Conservation (phyloP, 2,329 filamentous ascomycete species). For the Botrytis fabae region DNA sequence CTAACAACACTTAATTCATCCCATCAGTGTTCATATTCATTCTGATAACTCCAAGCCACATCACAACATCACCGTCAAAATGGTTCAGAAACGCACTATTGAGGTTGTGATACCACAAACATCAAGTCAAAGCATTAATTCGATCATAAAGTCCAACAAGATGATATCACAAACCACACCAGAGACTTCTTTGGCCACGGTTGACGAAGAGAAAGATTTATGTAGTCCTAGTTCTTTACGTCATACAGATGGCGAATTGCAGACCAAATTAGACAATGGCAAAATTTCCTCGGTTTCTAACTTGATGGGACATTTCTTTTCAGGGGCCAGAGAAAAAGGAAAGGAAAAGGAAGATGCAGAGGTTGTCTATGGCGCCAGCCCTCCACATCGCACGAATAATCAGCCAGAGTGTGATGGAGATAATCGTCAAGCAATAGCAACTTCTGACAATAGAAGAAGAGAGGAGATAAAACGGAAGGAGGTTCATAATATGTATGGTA, state of each 20-base stretch:
- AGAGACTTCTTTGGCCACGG: neutral
- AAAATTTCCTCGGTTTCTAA: neutral
- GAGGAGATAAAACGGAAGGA: neutral
- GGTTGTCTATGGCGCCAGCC: rapidly evolving
- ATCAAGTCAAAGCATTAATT: neutral
- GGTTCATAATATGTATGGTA: neutral
- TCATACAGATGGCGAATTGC: neutral
- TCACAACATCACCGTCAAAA: neutral
- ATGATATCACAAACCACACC: neutral
- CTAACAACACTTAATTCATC: neutral
- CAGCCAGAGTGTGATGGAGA: neutral
- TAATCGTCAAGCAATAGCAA: neutral
- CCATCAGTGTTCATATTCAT: neutral
- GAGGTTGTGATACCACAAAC: neutral
- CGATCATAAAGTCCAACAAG: neutral
- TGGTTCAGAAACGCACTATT: neutral
- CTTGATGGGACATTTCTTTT: neutral
- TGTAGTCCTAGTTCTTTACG: neutral
- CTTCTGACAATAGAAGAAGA: too few relatives aligned
- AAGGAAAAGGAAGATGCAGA: neutral
- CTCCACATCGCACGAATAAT: neutral
- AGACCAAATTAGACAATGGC: neutral
- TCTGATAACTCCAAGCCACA: neutral
- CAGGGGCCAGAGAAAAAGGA: neutral
- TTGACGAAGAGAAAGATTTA: neutral